Evolutionary conservation across 2,329 filamentous ascomycete genomes (phyloP).

Genomic region (Fusarium tjaetaba): DNA sequence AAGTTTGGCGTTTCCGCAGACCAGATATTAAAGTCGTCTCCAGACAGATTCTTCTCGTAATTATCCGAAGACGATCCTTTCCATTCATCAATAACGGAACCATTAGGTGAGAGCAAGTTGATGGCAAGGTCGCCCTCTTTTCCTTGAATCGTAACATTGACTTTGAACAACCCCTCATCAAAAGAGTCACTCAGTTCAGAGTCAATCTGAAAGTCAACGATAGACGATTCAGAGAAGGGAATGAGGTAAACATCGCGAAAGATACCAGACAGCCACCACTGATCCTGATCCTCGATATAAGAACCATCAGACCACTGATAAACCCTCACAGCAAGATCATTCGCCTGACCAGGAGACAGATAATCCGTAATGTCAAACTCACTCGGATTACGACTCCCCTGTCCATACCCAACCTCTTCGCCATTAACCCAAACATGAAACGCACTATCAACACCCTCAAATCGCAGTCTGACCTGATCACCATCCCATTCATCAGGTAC

Average conservation of each 20-base stretch:
- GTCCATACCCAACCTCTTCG: slow-evolving; percentile 73
- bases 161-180: slow-evolving; percentile 61
- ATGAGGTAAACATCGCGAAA: slow-evolving; percentile 76
- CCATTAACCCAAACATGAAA: slow-evolving; percentile 79
- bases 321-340: slow-evolving; percentile 71
- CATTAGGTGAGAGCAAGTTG: slow-evolving; percentile 51
- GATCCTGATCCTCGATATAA: slow-evolving; percentile 77
- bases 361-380: slow-evolving; percentile 75
- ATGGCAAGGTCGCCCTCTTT: slow-evolving; percentile 53
- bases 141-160: slow-evolving; percentile 57
- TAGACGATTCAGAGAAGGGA: slow-evolving; percentile 63
- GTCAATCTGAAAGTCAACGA: slow-evolving; percentile 57
- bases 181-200: slow-evolving; percentile 66
- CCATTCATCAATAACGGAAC: slow-evolving; percentile 43
- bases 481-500: slow-evolving; percentile 58
- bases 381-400: slow-evolving; percentile 76
- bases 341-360: slow-evolving; percentile 57
- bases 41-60: slow-evolving; percentile 52
- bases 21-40: slow-evolving; percentile 69
- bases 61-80: slow-evolving; percentile 42
- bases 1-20: slow-evolving; percentile 74
- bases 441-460: slow-evolving; percentile 79
- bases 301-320: slow-evolving; percentile 78
- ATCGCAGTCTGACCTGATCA: slow-evolving; percentile 71
- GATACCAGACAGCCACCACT: slow-evolving; percentile 72